These are phyloP conservation scores for Barnettozyma sucrosica DNA, from an alignment of 805 yeast genomes.

Conservation along the genomic window DNA sequence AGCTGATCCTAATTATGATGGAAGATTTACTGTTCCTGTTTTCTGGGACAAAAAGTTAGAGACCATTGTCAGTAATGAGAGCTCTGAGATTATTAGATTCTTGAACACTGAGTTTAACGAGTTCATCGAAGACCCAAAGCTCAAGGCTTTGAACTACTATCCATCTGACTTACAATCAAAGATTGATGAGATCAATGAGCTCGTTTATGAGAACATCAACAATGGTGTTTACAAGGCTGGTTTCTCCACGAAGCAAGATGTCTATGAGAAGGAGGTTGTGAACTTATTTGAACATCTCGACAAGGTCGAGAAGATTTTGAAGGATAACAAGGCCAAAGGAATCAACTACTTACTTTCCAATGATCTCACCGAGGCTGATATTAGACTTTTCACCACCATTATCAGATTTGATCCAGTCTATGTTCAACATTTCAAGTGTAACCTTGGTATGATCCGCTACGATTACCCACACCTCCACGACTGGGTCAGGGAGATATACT, in stretches of 20 bases:
- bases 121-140: conserved; percentile 40
- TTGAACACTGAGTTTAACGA: conserved; percentile 68
- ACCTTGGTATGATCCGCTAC: conserved; percentile 68
- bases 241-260: conserved; percentile 78
- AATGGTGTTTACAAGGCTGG: conserved; percentile 94
- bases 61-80: conserved; percentile 88
- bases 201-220: conserved; percentile 83
- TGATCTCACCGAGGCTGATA: conserved; percentile 81
- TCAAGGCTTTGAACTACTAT: conserved; percentile 51
- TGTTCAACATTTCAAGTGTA: conserved; percentile 93
- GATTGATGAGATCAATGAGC: conserved; percentile 72
- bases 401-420: conserved; percentile 90
- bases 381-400: conserved; percentile 81
- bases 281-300: conserved; percentile 64
- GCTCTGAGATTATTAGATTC: conserved; percentile 83
- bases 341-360: conserved; percentile 51
- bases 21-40: conserved; percentile 89
- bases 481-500: conserved; percentile 81
- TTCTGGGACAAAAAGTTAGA: conserved; percentile 81
- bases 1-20: conserved; percentile 69
- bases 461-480: conserved; percentile 74
- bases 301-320: conserved; percentile 58
- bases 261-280: conserved; percentile 63
- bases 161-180: conserved; percentile 48
- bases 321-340: conserved; percentile 30